Evolutionary conservation across 495 filamentous ascomycete genomes (phyloP), one percentile per base, ranked within the genome.

Genomic region (Annulohypoxylon bovei): DNA sequence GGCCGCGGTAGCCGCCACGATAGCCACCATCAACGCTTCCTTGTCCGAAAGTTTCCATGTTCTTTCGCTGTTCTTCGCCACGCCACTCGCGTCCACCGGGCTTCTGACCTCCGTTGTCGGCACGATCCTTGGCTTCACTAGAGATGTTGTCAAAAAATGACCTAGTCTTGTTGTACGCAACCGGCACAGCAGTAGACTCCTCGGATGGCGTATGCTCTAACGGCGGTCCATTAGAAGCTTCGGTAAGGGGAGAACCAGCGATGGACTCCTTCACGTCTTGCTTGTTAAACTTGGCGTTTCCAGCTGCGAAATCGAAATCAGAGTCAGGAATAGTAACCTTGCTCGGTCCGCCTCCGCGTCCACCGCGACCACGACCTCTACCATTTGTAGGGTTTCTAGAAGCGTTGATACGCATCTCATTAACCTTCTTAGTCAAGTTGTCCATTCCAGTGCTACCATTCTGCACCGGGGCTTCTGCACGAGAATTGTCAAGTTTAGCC

Each of bases 61-160:
- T 99, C 79, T 93, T 92, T 80, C 91, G 93, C 70, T 93, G 90
- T 77, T 99, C 95, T 77, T 98, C 94, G 16, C 89, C 90, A 49
- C 95, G 88, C 89, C 95, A 97, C 76, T 97, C 93, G 18, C 92
- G 89, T n/a, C 94, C 95, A 58, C 92, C 92, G 3, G 87, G 83
- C 65, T 90, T 89, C 37, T 83, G 82, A 32, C 83, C 83, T 14
- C 83, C 79, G 53, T 84, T 85, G 73, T 97, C 93, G 39, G 93
- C 89, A n/a, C 95, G 87, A 56, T 99, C 95, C 75, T 91, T 95
- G 58, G 90, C 85, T 75, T 99, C 95, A 68, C 92, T 95, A 0
- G 92, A 95, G 73, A 99, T 97, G 75, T 99, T 97, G 76, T 99
- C 95, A 74, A 98, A 99, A 83, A 99, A 99, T 3, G 91, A 94